Evolutionary conservation across 805 yeast species (phyloP), one percentile per base, ranked within the genome.

Genomic region (Wickerhamiella brachini): DNA sequence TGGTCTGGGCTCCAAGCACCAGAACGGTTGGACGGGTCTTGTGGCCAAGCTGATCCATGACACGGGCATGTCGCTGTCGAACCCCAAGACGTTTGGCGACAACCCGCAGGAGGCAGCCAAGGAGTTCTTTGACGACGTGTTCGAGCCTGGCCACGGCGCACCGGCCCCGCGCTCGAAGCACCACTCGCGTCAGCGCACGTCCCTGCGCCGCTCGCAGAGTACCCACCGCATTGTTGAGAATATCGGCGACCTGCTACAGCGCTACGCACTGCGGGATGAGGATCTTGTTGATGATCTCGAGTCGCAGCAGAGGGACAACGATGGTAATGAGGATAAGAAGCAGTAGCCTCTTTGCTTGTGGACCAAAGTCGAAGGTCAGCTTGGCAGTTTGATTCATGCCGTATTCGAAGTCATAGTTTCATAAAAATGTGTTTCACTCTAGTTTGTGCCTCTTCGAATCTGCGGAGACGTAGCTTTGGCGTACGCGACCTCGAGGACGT

Each of bases 1-100:
- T 58, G 97, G 96, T 5, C 69, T 88, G 52, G 97, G 97, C 34
- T 87, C 95, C 1, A 80, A 88, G 49, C 95, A 89, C 70, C 97
- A 88, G 69, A 83, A 88, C 72, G 97, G 97, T 12, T 88, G 97
- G 97, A 88, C 96, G 1, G 89, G 95, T 0, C 73, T 89, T 45
- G 93, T 87, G 49, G 95, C 95, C 44, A 84, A 90, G 68, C 79
- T 88, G 78, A 85, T 89, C 62, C 93, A 85, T 63, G 71, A 89
- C 68, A 84, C 85, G 44, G 95, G 95, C 53, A 75, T 79, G 45
- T 75, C 86, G 0, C 62, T 74, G 21, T 78, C 80, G n/a, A 50
- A 46, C 51, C 60, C 56, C 24, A 49, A 50, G 45, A 59, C 68
- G 2, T 50, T 51, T 41, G 65, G 67, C 22, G 59, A 59, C 42